These are phyloP conservation scores for Oryza officinalis DNA, from an alignment of 176 grass and related monocot species.

Conservation along the genomic window DNA sequence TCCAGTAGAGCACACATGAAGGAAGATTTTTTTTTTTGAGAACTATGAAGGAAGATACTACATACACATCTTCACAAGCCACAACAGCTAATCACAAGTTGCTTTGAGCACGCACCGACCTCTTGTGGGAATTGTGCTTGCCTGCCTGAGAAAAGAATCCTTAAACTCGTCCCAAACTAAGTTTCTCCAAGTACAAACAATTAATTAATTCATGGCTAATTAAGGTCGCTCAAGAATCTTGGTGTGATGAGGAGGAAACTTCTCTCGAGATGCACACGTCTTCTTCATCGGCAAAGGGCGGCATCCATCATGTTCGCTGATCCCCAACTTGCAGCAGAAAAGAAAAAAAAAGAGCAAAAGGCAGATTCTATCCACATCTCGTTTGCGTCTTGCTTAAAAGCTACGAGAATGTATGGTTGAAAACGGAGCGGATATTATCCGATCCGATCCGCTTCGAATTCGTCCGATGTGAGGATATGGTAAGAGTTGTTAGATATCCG, in stretches of 20 bases:
- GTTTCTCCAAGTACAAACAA: neutral
- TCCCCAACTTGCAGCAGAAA: constrained; percentile 28
- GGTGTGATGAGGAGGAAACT: constrained; percentile 10
- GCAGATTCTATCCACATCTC: neutral
- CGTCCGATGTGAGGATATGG: too few species aligned
- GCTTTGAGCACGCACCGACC: constrained; percentile 16
- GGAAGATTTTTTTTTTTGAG: too few species aligned
- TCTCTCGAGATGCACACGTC: neutral
- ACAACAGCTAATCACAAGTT: neutral
- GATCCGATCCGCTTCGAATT: too few species aligned
- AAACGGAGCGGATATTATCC: too few species aligned
- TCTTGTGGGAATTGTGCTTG: neutral
- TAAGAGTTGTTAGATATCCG: too few species aligned
- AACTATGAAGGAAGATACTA: too few species aligned
- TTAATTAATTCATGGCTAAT: neutral
- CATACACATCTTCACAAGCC: neutral
- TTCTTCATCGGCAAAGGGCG: neutral
- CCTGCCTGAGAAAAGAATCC: neutral
- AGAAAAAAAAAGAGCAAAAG: neutral
- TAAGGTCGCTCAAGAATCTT: neutral
- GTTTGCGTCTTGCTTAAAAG: constrained; percentile 26
- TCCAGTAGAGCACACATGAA: neutral
- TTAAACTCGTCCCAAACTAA: neutral
- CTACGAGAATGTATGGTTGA: too few species aligned
- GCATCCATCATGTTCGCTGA: neutral